Evolutionary conservation across 139 green algal genomes (phyloP).

Genomic region (Chlorella sorokiniana): DNA sequence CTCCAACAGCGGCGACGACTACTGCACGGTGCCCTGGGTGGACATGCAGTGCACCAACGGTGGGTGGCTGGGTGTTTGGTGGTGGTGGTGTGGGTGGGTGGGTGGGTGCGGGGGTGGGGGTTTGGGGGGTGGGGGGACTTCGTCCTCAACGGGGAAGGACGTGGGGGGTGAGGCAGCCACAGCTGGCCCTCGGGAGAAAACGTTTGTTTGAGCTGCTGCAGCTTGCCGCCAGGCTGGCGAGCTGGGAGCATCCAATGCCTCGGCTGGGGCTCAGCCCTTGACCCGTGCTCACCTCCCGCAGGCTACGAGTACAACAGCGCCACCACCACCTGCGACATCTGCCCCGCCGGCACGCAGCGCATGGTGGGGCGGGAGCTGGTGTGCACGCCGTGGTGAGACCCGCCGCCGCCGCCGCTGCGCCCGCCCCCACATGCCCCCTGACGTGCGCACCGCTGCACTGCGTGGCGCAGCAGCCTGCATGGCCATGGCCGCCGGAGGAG

Average conservation of each 20-base stretch:
- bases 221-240: not conserved
- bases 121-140: no score
- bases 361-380: not conserved
- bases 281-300: not conserved
- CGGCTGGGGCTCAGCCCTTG: not conserved
- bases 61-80: not conserved
- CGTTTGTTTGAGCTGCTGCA: no score
- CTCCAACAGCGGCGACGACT: not conserved
- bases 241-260: not conserved
- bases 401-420: no score
- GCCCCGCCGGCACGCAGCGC: not conserved
- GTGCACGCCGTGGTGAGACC: not conserved
- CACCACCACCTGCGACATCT: not conserved
- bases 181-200: no score
- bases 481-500: no score
- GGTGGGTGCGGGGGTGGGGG: no score
- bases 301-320: not conserved
- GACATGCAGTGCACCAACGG: conserved; percentile 12
- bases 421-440: no score
- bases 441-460: no score
- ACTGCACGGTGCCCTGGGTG: not conserved
- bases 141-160: no score
- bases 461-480: no score
- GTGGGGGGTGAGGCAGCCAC: no score
- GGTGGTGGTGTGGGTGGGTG: not conserved